Percentiles rank a stretch among this genome's conserved stretches.
Evolutionary conservation across 352 stramenopile genomes (phyloP).

Genomic region (Phytopythium helicoides): DNA sequence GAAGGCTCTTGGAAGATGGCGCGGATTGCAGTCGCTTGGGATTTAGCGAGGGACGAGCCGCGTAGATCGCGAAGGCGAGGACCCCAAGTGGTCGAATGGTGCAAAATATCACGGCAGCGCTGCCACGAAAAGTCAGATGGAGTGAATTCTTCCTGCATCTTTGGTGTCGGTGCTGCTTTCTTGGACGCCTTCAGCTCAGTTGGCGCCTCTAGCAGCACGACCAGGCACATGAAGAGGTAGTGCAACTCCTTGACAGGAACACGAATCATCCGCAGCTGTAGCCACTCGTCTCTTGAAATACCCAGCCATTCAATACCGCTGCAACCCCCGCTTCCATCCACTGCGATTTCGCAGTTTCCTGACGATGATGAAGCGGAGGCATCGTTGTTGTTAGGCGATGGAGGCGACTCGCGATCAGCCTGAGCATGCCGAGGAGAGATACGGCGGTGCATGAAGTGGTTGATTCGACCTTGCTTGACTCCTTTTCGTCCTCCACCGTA

Average conservation of each 20-base stretch:
- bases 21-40: constrained; percentile 46
- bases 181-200: constrained; percentile 24
- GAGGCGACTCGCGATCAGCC: background rate
- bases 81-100: constrained; percentile 46
- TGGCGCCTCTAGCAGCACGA: constrained; percentile 60
- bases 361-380: background rate
- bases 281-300: constrained; percentile 66
- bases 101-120: constrained; percentile 53
- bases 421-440: constrained; percentile 3
- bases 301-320: constrained; percentile 55
- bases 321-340: constrained; percentile 13
- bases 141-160: constrained; percentile 51
- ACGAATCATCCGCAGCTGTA: constrained; percentile 59
- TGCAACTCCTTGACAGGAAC: constrained; percentile 70
- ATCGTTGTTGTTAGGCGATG: background rate
- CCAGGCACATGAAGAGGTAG: constrained; percentile 76
- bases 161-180: constrained; percentile 33
- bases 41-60: constrained; percentile 33
- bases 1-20: constrained; percentile 62
- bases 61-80: constrained; percentile 35
- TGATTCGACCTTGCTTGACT: constrained; percentile 55
- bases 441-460: constrained; percentile 56
- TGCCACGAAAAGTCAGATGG: constrained; percentile 61
- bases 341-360: constrained; percentile 7
- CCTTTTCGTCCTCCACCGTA: constrained; percentile 51